phyloP scores from a whole-genome alignment of 169 alveolate species.

The Eimeria tenella region DNA sequence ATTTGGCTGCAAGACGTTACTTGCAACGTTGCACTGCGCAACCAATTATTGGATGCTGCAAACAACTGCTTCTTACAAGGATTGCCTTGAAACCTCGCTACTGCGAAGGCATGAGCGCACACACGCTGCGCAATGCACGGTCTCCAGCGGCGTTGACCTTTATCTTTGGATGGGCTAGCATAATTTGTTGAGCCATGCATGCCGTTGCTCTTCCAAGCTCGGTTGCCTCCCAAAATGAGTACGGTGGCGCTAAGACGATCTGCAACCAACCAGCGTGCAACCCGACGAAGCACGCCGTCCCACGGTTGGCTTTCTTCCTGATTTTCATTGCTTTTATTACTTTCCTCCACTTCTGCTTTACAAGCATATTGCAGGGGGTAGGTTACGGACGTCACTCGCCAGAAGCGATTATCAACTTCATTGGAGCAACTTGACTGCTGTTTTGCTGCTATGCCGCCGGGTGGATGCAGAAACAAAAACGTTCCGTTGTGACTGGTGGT shows the following conservation, averaged over 20 bases:
- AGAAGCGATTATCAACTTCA: neutral
- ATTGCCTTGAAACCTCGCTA: neutral
- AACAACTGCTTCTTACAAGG: neutral
- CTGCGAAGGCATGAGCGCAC: slow-evolving; percentile 33
- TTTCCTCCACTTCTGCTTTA: neutral
- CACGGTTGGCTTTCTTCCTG: neutral
- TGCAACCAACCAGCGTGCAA: slow-evolving; percentile 27
- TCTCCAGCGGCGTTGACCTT: neutral
- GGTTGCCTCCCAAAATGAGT: slow-evolving; percentile 52
- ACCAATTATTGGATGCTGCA: neutral
- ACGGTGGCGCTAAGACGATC: slow-evolving; percentile 53
- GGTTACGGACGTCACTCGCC: slow-evolving; percentile 50
- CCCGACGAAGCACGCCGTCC: slow-evolving; percentile 42
- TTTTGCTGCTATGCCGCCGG: neutral
- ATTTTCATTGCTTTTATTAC: neutral
- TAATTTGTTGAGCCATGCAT: neutral
- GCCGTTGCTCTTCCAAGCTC: neutral
- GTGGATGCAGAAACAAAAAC: slow-evolving; percentile 38
- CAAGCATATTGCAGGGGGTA: neutral
- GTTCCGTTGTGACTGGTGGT: neutral
- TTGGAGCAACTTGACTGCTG: neutral
- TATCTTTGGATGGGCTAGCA: neutral
- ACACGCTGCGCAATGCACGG: slow-evolving; percentile 67
- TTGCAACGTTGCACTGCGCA: too few species aligned
- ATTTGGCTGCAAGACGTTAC: too few species aligned